phyloP scores from a whole-genome alignment of 1,284 basidiomycete species.

The Bondarzewia mesenterica region DNA sequence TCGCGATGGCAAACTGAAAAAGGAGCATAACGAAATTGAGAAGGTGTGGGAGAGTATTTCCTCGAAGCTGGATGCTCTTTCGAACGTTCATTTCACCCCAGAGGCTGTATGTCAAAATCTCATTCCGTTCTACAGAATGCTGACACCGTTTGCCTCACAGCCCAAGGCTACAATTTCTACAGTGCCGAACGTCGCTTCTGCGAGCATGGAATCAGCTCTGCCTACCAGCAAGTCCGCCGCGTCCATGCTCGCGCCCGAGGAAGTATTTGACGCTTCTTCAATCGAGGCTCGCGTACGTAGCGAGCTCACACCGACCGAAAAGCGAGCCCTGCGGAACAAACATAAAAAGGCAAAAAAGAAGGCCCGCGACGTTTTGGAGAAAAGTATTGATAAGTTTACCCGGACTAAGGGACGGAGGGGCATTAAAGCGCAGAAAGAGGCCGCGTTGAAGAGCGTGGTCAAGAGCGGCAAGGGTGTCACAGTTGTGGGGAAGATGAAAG shows the following conservation, averaged over 20 bases:
- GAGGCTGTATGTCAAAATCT: conserved; percentile 61
- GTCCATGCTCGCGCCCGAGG: conserved; percentile 90
- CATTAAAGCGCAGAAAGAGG: conserved; percentile 76
- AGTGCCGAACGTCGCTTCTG: conserved; percentile 76
- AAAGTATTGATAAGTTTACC: conserved; percentile 59
- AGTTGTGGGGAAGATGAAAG: conserved; percentile 69
- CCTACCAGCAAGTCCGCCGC: conserved; percentile 74
- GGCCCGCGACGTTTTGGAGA: conserved; percentile 62
- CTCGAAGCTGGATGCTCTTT: conserved; percentile 87
- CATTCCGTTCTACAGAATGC: neutral
- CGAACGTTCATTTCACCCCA: conserved; percentile 93
- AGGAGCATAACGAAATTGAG: conserved; percentile 86
- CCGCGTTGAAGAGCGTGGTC: conserved; percentile 70
- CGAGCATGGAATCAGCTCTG: conserved; percentile 86
- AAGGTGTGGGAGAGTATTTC: conserved; percentile 81
- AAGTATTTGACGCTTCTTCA: conserved; percentile 65
- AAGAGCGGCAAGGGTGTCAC: conserved; percentile 84
- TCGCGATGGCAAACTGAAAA: conserved; percentile 81
- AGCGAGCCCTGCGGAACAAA: conserved; percentile 65
- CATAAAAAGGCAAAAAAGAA: conserved; percentile 72
- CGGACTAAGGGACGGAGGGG: conserved; percentile 35
- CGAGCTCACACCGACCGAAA: conserved; percentile 85
- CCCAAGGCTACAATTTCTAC: conserved; percentile 89
- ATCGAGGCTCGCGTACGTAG: conserved; percentile 54
- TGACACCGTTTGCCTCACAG: conserved; percentile 30